Percentiles rank a stretch among this genome's conserved stretches.
phyloP scores from a whole-genome alignment of 176 grass and related monocot species.

The Saccharum spontaneum region DNA sequence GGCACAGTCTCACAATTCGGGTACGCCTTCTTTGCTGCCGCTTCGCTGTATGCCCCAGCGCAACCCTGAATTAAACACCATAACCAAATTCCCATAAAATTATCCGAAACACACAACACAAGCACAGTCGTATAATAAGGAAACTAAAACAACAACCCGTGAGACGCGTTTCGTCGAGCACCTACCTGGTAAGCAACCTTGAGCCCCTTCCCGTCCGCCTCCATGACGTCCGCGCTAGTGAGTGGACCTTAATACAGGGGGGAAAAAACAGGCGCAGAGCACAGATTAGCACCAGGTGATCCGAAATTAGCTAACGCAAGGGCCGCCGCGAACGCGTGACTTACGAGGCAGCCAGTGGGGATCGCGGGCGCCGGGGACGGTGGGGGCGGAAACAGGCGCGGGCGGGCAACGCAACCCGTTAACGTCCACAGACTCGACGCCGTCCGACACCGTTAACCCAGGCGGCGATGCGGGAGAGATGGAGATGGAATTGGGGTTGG shows the following conservation, averaged over 20 bases:
- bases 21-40: constrained; percentile 78
- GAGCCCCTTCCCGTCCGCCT: constrained; percentile 34
- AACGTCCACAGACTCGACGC: constrained; percentile 20
- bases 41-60: constrained; percentile 82
- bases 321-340: not conserved
- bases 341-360: constrained; percentile 36
- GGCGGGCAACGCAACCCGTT: constrained; percentile 27
- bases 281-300: not conserved
- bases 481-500: not conserved
- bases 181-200: constrained; percentile 90
- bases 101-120: not conserved
- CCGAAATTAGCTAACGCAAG: not conserved
- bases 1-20: constrained; percentile 82
- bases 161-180: constrained; percentile 32
- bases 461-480: not conserved
- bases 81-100: not conserved
- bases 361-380: not conserved
- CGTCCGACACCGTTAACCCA: not conserved
- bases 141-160: not conserved
- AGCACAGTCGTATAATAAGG: not conserved
- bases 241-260: constrained; percentile 44
- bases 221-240: constrained; percentile 43
- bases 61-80: constrained; percentile 53
- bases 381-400: not conserved
- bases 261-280: not conserved